Evolutionary conservation across 768 basidiomycete species (phyloP).

Genomic region (Daedalea quercina): DNA sequence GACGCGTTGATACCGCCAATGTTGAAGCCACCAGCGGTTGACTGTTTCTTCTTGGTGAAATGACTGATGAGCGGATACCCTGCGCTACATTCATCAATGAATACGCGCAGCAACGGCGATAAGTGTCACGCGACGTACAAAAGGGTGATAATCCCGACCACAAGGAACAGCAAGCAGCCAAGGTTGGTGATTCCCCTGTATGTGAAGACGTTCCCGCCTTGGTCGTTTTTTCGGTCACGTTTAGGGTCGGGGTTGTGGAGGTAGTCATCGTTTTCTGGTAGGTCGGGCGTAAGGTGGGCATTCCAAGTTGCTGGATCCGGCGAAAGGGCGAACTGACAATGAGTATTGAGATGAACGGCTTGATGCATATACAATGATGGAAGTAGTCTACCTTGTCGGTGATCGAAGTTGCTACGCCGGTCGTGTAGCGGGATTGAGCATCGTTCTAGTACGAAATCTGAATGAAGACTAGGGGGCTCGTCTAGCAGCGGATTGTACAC

Average conservation of each 20-base stretch:
- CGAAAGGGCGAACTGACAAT: slow-evolving; percentile 63
- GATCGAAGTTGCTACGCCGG: slow-evolving; percentile 11
- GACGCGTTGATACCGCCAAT: slow-evolving; percentile 39
- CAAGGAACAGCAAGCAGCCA: slow-evolving; percentile 58
- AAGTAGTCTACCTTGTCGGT: slow-evolving; percentile 16
- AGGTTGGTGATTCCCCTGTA: slow-evolving; percentile 64
- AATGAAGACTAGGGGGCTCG: background rate
- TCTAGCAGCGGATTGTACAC: background rate
- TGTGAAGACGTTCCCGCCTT: slow-evolving; percentile 42
- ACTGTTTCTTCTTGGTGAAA: slow-evolving; percentile 23
- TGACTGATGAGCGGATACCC: slow-evolving; percentile 38
- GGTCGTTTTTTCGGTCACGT: slow-evolving; percentile 24
- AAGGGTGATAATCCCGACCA: slow-evolving; percentile 39
- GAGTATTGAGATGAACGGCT: background rate
- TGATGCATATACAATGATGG: background rate
- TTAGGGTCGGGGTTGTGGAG: slow-evolving; percentile 58
- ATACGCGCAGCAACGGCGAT: background rate
- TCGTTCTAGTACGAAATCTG: slow-evolving; percentile 9
- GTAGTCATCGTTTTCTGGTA: slow-evolving; percentile 58
- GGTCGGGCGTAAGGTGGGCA: slow-evolving; percentile 46
- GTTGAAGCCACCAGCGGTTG: slow-evolving; percentile 36
- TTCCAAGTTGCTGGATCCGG: slow-evolving; percentile 72
- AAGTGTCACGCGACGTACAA: slow-evolving; percentile 42
- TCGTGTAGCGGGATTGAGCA: slow-evolving; percentile 9
- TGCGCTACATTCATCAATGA: slow-evolving; percentile 25